Base-by-base conservation (phyloP, 768 basidiomycete species). In the Phylloporus scabripes region DNA sequence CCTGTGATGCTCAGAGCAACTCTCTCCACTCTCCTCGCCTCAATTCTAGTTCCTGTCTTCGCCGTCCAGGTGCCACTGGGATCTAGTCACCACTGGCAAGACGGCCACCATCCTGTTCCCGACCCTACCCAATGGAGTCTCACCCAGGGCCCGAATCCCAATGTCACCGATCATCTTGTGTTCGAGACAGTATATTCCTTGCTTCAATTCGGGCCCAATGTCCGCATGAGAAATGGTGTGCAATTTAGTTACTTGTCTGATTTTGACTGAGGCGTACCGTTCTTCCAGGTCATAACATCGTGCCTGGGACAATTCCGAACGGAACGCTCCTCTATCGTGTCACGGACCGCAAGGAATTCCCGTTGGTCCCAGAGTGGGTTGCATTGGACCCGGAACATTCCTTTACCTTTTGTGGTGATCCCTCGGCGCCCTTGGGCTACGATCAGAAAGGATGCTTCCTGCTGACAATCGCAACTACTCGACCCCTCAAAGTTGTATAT, bases 321-420 rank as follows among this genome's bases (percentile, higher is more conserved):
- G 68, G 65, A 24, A 70, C 69, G 15, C 49, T 68, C 7, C 55
- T 70, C 15, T 68, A 70, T 38, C 67, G 69, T 45, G 60, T 53
- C 7, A 58, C 58, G 1, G 24, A 24, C 14, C 50, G 50, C 21
- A 24, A 51, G 3, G 37, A 54, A 23, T 45, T 64, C 4, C 69
- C 70, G 8, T 43, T 46, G 10, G 42, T 34, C 17, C 60, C 62
- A 4, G 61, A 70, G 9, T 70, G 66, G 69, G 50, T 52, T 11
- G 65, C 65, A 11, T 51, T 56, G 4, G 66, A 71, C 36, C 60
- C 63, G 11, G 70, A 71, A 37, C 60, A 66, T 46, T 63, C 69
- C 0, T 69, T 67, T 9, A 17, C 71, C 4, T 74, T 76, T 55
- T 73, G 74, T 50, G 51, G 52, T 15, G 53, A 51, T 3, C 7